Conservation (phyloP, 768 basidiomycete species). For the Sistotremastrum niveocremeum region DNA sequence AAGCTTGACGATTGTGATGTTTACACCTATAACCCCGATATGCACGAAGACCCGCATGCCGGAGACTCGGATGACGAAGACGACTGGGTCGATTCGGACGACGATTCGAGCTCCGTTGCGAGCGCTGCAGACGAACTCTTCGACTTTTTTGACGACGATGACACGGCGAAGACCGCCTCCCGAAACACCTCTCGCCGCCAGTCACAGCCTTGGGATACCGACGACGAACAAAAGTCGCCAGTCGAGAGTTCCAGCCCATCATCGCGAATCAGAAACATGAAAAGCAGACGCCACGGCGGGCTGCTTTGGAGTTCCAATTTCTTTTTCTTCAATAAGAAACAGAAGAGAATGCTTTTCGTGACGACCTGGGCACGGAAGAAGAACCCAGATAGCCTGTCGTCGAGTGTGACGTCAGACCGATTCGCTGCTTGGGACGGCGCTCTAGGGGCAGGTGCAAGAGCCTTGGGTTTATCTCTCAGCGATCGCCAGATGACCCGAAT, state of each 20-base stretch:
- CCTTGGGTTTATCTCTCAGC: conserved; percentile 40
- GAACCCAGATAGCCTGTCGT: conserved; percentile 34
- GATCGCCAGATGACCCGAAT: too few species aligned
- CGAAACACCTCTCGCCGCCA: conserved; percentile 12
- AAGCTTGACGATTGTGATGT: conserved; percentile 88
- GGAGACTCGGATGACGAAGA: conserved; percentile 70
- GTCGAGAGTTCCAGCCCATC: neutral
- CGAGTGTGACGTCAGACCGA: conserved; percentile 38
- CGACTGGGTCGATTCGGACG: conserved; percentile 53
- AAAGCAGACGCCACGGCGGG: conserved; percentile 53
- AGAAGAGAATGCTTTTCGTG: conserved; percentile 85
- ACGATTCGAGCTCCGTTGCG: conserved; percentile 29
- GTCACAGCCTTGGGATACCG: conserved; percentile 19
- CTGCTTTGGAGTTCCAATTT: conserved; percentile 93
- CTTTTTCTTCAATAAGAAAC: conserved; percentile 91
- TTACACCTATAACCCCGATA: conserved; percentile 86
- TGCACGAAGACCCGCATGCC: conserved; percentile 89
- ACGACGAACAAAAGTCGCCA: neutral
- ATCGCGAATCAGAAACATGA: conserved; percentile 19
- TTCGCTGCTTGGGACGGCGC: conserved; percentile 75
- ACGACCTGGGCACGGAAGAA: conserved; percentile 81
- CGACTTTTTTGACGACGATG: conserved; percentile 34
- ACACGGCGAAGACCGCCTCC: conserved; percentile 39
- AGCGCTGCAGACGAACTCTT: conserved; percentile 3
- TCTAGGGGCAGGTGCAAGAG: conserved; percentile 68